Evolutionary conservation across 1,139 yeast genomes (phyloP), one percentile per base, ranked within the genome.

Genomic region (Kodamaea fungicola): DNA sequence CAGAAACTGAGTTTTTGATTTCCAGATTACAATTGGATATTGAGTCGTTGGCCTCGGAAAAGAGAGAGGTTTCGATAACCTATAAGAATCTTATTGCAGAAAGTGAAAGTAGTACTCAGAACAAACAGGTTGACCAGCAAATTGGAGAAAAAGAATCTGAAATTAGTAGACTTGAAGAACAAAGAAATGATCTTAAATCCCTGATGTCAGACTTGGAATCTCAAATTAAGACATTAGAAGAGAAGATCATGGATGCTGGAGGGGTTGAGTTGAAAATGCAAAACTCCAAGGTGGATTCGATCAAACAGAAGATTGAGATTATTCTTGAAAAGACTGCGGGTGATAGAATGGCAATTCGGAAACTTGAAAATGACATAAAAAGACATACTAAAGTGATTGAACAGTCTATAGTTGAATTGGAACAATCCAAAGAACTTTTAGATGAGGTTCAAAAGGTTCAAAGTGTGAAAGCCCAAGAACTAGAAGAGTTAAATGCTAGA

Each of bases 181-280:
- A 78, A 32, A 65, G 67, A 34, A 57, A 55, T 0, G 57, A 63
- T 7, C 59, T 88, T 13, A 71, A 75, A 47, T 61, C 65, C 2
- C 78, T 79, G 50, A 79, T 89, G 52, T 60, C 66, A 28, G 80
- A 74, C 13, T 62, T 82, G 19, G 90, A 85, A 44, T 52, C 61
- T 7, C 71, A 74, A 40, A 84, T 90, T 31, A 67, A 71, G 9
- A 67, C 51, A 0, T 62, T 89, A 6, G 90, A 88, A 49, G 87
- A 82, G 40, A 74, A 82, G 53, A 87, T 94, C 27, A 79, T 90
- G 86, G 83, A 85, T 42, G 84, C 89, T 37, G 98, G 99, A 38
- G 99, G 99, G 46, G 83, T 86, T 8, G 82, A 82, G 45, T 70
- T 92, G 46, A 80, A 90, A 40, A 61, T 85, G 44, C 96, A 89